Conservation (phyloP, 805 yeast species). For the Teunomyces funiuensis region DNA sequence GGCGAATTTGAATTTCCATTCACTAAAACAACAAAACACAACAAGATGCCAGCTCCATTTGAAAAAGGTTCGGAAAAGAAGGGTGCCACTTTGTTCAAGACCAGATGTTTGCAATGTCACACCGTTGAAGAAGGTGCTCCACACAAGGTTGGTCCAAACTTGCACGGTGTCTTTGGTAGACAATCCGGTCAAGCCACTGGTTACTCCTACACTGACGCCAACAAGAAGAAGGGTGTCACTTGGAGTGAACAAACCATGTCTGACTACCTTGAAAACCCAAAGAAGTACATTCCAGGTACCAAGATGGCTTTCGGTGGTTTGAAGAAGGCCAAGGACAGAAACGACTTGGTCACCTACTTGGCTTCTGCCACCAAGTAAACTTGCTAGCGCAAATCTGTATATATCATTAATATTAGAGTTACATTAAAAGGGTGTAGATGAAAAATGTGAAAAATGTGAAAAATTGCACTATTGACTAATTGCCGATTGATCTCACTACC, state of each 20-base stretch:
- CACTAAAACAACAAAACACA: background rate
- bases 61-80: conserved; percentile 55
- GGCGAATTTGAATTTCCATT: background rate
- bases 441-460: too few relatives aligned
- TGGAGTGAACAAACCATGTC: conserved; percentile 89
- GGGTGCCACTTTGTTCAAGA: conserved; percentile 98
- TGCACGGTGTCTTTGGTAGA: conserved; percentile 93
- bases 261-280: conserved; percentile 98
- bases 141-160: conserved; percentile 98
- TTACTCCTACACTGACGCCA: conserved; percentile 96
- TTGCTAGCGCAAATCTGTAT: conserved; percentile 2
- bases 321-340: conserved; percentile 98
- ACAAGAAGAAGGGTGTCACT: conserved; percentile 88
- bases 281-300: conserved; percentile 99
- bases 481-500: too few relatives aligned
- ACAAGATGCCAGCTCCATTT: conserved; percentile 41
- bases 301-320: conserved; percentile 99
- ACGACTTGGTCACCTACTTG: conserved; percentile 90
- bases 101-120: conserved; percentile 99
- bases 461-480: too few relatives aligned
- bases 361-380: conserved; percentile 41
- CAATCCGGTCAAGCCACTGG: conserved; percentile 89
- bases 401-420: background rate
- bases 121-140: conserved; percentile 95
- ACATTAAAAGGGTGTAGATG: background rate